Conservation (phyloP, 2,329 filamentous ascomycete species). For the Lachnum nothofagi region DNA sequence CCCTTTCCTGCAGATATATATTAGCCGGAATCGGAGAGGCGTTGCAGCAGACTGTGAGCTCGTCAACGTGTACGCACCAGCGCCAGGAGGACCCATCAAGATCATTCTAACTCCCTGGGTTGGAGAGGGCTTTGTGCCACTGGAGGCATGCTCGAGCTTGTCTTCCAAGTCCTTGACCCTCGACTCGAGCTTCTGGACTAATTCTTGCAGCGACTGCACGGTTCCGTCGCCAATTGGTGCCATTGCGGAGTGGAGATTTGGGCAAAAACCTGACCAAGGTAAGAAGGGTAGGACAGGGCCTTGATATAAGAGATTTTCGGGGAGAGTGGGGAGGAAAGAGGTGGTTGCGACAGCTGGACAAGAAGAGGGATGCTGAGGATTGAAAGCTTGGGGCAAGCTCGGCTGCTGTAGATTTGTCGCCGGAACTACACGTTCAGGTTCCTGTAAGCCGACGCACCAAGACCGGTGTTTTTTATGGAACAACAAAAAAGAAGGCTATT, state of each 20-base stretch:
- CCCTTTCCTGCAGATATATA: constrained; percentile 71
- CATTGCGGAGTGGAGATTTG: constrained; percentile 54
- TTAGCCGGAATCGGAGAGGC: constrained; percentile 21
- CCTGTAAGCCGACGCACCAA: constrained; percentile 4
- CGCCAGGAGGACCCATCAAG: constrained; percentile 92
- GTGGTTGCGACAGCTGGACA: constrained; percentile 18
- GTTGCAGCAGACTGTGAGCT: not conserved
- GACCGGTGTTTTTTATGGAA: no score
- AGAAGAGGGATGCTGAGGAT: constrained; percentile 15
- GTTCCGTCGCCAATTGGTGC: constrained; percentile 77
- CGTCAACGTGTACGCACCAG: constrained; percentile 61
- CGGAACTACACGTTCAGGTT: constrained; percentile 1
- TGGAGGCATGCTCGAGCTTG: constrained; percentile 52
- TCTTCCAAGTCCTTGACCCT: constrained; percentile 82
- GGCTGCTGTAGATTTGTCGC: constrained; percentile 9
- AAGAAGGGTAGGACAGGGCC: constrained; percentile 6
- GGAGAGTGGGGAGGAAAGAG: constrained; percentile 7
- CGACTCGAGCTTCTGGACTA: constrained; percentile 76
- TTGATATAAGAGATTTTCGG: not conserved
- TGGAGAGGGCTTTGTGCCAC: constrained; percentile 46
- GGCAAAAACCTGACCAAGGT: constrained; percentile 28
- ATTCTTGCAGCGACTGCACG: constrained; percentile 76
- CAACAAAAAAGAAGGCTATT: no score
- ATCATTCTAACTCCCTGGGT: constrained; percentile 85
- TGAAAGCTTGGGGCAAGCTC: constrained; percentile 7